Conservation (phyloP, 2,329 filamentous ascomycete genomes). For the Cylindrodendrum hubeiense region DNA sequence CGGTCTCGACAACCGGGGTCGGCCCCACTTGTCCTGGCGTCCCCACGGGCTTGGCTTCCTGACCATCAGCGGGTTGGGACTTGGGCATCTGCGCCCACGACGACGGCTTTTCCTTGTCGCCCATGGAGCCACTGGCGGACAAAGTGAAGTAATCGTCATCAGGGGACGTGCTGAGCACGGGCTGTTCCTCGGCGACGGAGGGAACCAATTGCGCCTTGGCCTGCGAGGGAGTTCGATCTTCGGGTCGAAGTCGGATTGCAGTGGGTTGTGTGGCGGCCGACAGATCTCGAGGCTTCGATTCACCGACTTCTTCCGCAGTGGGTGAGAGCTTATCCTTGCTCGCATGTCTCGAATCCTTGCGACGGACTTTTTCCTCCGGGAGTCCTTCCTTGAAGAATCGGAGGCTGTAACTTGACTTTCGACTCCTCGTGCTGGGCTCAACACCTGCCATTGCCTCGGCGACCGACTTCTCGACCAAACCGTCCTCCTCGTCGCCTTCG, state of each 20-base stretch:
- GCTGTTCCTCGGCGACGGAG: constrained; percentile 30
- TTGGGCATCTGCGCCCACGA: constrained; percentile 32
- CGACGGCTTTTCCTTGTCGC: constrained; percentile 25
- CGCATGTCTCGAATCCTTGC: constrained; percentile 58
- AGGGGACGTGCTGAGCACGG: constrained; percentile 37
- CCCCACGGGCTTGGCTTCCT: constrained; percentile 37
- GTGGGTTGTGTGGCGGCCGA: constrained; percentile 19
- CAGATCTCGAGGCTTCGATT: constrained; percentile 8
- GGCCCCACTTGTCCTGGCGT: constrained; percentile 41
- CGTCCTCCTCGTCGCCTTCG: constrained; percentile 62
- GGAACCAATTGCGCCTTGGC: constrained; percentile 4
- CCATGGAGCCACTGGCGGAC: constrained; percentile 19
- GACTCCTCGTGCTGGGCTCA: constrained; percentile 74
- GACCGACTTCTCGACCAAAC: constrained; percentile 74
- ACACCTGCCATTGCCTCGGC: constrained; percentile 70
- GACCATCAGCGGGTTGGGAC: constrained; percentile 32
- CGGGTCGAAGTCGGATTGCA: constrained; percentile 24
- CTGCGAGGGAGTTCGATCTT: constrained; percentile 27
- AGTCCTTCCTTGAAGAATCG: constrained; percentile 76
- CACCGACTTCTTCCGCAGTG: constrained; percentile 49
- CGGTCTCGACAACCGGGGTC: constrained; percentile 35
- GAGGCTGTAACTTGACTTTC: constrained; percentile 76
- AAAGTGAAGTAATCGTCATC: constrained; percentile 42
- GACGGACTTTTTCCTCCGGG: constrained; percentile 69
- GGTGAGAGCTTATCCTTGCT: constrained; percentile 57